Base-by-base conservation (phyloP, 2,329 filamentous ascomycete species). In the Claviceps sp. region DNA sequence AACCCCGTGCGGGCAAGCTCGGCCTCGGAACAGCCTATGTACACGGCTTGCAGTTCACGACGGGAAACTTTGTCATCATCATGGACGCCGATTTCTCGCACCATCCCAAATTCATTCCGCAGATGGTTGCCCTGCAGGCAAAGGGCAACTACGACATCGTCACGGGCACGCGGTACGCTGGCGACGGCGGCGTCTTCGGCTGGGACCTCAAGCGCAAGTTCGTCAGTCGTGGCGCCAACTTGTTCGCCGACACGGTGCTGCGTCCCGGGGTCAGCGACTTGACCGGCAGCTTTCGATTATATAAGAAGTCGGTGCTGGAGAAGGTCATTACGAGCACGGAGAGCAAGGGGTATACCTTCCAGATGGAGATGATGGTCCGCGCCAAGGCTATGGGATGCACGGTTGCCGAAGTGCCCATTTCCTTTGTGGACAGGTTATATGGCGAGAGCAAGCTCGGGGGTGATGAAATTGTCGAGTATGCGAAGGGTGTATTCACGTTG, bases 21-120 rank as follows among this genome's bases (percentile, higher is more conserved):
- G 91, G 91, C n/a, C 84, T 97, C 48, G 91, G 91, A 60, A 96
- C 91, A 2, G 91, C 91, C 48, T 97, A 97, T 72, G 88, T 96
- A 41, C 90, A 96, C 70, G 91, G 91, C 50, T 78, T 98, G 55
- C 81, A 95, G 68, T 97, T 86, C 66, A 85, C 79, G 24, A 89
- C 83, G 22, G 93, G 93, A 62, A 96, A 94, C 78, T 97, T 83
- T 65, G 88, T 98, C 66, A 88, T 98, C 76, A 98, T 98, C 78
- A 98, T 98, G 93, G 93, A 98, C 75, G 93, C 94, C 71, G 93
- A 98, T 73, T 98, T 98, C 78, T 88, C 82, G 61, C 93, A 98
- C 74, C 93, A 98, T 76, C 93, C 93, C 65, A 98, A 97, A 73
- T 98, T 97, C 79, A 95, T 98, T 70, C 84, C 90, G 51, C 77